Base-by-base conservation (phyloP, 768 basidiomycete species). In the Suillus subalutaceus region DNA sequence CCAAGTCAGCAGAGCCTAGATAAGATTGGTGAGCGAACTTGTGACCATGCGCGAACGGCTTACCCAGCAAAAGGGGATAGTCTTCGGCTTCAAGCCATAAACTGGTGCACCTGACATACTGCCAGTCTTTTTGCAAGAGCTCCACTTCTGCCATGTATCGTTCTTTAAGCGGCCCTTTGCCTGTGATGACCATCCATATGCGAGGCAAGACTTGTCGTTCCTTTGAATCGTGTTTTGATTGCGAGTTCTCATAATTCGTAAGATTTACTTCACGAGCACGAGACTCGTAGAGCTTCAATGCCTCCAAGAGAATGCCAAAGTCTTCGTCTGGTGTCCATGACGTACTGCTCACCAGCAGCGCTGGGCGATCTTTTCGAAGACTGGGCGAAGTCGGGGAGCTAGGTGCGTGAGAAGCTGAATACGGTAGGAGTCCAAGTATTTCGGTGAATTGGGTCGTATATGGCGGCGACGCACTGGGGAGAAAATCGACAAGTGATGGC, bases 291-390 rank as follows among this genome's bases (percentile, higher is more conserved):
- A 78, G 50, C 16, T 79, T 74, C 46, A 99, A 80, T 3, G 95
- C 94, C 23, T 86, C 83, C 26, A 98, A 77, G 20, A 99, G 86
- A 62, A 97, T 85, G 10, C 85, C 79, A 69, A 99, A 98, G 75
- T 99, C 96, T 75, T 99, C 97, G 72, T 99, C 97, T 7, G 94
- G 88, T 1, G 97, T 99, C 97, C 97, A 99, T 18, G 93, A 95
- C 1, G 97, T 99, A 69, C 94, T 93, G 30, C 93, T 94, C 35
- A 99, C 89, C 20, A 98, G 69, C 2, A 99, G 79, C 1, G 94
- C 96, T 5, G 95, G 94, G 65, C 96, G 83, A 68, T 94, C 92
- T 2, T 79, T 71, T 41, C 93, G 85, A 32, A 87, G 77, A n/a
- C 72, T 72, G 6, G 91, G 88, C 71, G 81, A 75, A 44, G 70